Percentiles rank a stretch among this genome's conserved stretches.
phyloP scores from a whole-genome alignment of 2,329 filamentous ascomycete species.

The Ilyonectria destructans region DNA sequence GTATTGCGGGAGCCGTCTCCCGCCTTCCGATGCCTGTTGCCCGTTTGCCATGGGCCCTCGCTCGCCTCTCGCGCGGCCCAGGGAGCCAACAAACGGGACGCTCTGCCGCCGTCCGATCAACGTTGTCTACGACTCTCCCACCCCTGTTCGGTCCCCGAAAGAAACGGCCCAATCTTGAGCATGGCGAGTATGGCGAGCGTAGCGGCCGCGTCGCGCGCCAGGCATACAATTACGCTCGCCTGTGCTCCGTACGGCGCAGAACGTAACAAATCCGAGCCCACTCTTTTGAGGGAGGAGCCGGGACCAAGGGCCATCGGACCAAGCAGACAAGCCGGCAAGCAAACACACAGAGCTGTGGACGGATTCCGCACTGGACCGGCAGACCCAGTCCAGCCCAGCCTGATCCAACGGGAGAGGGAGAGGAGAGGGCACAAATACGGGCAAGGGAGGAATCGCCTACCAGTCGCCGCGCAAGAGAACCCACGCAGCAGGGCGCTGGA shows the following conservation, averaged over 20 bases:
- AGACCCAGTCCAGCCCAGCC: slow-evolving; percentile 13
- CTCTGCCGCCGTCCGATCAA: slow-evolving; percentile 14
- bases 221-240: neutral
- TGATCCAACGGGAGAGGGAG: slow-evolving; percentile 6
- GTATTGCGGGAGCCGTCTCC: neutral
- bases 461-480: slow-evolving; percentile 38
- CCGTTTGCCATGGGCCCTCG: neutral
- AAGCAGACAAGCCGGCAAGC: too few relatives aligned
- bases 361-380: slow-evolving; percentile 15
- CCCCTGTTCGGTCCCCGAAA: slow-evolving; percentile 1
- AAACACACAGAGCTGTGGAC: slow-evolving; percentile 12
- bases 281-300: neutral
- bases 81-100: neutral
- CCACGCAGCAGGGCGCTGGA: slow-evolving; percentile 45
- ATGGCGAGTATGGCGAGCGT: neutral
- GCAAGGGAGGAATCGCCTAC: slow-evolving; percentile 40
- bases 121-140: neutral
- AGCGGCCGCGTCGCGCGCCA: neutral
- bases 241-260: neutral
- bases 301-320: neutral
- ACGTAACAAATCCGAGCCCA: neutral
- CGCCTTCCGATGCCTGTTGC: slow-evolving; percentile 6
- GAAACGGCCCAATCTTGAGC: neutral
- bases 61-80: neutral
- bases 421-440: slow-evolving; percentile 1